phyloP scores from a whole-genome alignment of 352 stramenopile genomes.

The Globisporangium ultimum region DNA sequence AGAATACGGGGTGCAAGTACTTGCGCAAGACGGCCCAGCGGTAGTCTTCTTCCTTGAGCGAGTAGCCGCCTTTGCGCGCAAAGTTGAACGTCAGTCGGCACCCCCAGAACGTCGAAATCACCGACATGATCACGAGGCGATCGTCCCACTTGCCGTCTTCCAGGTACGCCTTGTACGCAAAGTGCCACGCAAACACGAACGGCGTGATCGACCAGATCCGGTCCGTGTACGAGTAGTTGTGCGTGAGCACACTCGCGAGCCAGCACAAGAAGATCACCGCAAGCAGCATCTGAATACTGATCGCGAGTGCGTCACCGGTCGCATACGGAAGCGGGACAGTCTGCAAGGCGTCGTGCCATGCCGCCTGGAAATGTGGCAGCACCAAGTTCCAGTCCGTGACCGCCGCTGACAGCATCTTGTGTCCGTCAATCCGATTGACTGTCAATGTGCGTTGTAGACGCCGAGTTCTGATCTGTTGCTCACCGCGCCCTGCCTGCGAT shows the following conservation, averaged over 20 bases:
- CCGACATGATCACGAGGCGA: constrained; percentile 73
- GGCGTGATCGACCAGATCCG: constrained; percentile 92
- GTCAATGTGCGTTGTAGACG: not conserved
- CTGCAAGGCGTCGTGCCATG: constrained; percentile 28
- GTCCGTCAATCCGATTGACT: not conserved
- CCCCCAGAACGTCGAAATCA: constrained; percentile 85
- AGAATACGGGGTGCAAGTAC: constrained; percentile 77
- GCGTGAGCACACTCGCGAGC: constrained; percentile 64
- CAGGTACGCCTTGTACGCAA: constrained; percentile 50
- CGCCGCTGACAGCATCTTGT: constrained; percentile 10
- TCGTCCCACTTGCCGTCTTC: constrained; percentile 56
- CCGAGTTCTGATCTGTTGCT: constrained; percentile 1
- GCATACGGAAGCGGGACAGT: constrained; percentile 36
- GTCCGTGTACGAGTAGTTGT: constrained; percentile 91
- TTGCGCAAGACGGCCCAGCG: constrained; percentile 85
- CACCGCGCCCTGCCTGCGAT: not conserved
- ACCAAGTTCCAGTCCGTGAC: constrained; percentile 28
- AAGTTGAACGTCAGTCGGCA: constrained; percentile 91
- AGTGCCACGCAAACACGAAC: constrained; percentile 84
- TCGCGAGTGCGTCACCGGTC: constrained; percentile 29
- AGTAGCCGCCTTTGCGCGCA: constrained; percentile 88
- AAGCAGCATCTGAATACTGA: constrained; percentile 44
- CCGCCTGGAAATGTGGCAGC: constrained; percentile 27
- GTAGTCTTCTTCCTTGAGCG: constrained; percentile 90
- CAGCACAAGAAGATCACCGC: constrained; percentile 44